Percentiles rank a stretch among this genome's conserved stretches.
phyloP scores from a whole-genome alignment of 2,329 filamentous ascomycete genomes.

The Xylaria sp. region DNA sequence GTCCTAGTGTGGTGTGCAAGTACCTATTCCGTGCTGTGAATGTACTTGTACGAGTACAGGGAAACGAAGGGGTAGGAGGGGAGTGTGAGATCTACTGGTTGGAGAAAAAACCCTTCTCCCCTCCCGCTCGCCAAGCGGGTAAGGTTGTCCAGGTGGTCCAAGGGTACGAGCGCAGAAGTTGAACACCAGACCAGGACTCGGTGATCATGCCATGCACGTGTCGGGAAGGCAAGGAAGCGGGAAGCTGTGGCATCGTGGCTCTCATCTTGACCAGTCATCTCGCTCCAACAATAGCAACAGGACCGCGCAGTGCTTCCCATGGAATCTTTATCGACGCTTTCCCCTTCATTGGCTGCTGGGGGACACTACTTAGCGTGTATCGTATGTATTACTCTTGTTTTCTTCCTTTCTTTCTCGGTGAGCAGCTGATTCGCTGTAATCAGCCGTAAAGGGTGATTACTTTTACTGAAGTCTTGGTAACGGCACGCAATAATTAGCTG shows the following conservation, averaged over 20 bases:
- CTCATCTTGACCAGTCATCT: constrained; percentile 14
- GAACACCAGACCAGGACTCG: background rate
- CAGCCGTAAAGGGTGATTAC: constrained; percentile 26
- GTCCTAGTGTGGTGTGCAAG: too few relatives aligned
- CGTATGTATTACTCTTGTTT: background rate
- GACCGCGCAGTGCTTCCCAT: background rate
- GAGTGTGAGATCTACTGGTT: constrained; percentile 11
- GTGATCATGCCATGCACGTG: constrained; percentile 7
- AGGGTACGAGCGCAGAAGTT: background rate
- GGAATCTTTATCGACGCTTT: background rate
- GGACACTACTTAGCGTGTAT: background rate
- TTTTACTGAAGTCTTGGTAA: background rate
- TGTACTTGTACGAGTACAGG: too few relatives aligned
- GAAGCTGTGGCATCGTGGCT: constrained; percentile 27
- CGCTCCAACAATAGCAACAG: background rate
- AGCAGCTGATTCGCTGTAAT: constrained; percentile 20
- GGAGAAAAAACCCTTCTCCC: constrained; percentile 1
- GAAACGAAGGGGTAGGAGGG: background rate
- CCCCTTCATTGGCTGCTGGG: background rate
- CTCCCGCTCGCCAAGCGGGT: constrained; percentile 1
- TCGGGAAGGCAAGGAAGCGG: constrained; percentile 21
- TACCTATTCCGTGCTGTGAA: too few relatives aligned
- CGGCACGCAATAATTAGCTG: too few relatives aligned
- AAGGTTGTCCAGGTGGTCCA: background rate
- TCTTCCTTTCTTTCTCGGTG: constrained; percentile 12